Evolutionary conservation across 352 stramenopile species (phyloP), one percentile per base, ranked within the genome.

Genomic region (Aphanomyces cochlioides): DNA sequence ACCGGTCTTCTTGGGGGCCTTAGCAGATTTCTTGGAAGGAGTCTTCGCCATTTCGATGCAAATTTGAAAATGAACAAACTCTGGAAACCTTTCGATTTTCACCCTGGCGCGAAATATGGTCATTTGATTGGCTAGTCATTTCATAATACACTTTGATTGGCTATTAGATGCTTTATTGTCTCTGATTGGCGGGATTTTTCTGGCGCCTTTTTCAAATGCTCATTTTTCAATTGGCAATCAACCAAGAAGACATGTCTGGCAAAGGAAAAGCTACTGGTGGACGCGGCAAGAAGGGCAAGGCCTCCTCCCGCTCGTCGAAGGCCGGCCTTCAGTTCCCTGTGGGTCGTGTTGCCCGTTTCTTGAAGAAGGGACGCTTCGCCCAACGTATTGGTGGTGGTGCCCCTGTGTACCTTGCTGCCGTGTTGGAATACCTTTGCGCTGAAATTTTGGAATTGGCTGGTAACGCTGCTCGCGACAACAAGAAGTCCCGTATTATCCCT

Each of bases 401-500:
- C 36, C 90, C 92, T 7, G 93, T 98, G 38, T 98, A 98, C 85
- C 90, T 98, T 75, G 93, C 93, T 53, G 79, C 82, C 75, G 89
- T 98, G 7, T 74, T 95, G 15, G 90, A 97, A 76, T 97, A 96
- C 76, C 78, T 96, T 36, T 92, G 80, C 61, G 90, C 88, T 41
- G 90, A 97, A 75, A 95, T 98, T 72, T 79, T 96, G 48, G 90
- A 97, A 72, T 77, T 97, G 37, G 90, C 90, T 28, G 91, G 90
- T 41, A 96, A 98, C 75, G 92, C 92, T 73, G 93, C 90, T 38
- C 81, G 90, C 71, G 88, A 98, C 76, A 96, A 97, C 88, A 98
- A 99, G 88, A 98, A 98, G 89, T 89, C 81, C 65, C 87, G 95
- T 78, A 98, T 98, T 76, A 93, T 98, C 56, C 95, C 96, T 34